These are phyloP conservation scores for Solanum megistacrolobum DNA, from an alignment of 257 asterid genomes.

Conservation along the genomic window DNA sequence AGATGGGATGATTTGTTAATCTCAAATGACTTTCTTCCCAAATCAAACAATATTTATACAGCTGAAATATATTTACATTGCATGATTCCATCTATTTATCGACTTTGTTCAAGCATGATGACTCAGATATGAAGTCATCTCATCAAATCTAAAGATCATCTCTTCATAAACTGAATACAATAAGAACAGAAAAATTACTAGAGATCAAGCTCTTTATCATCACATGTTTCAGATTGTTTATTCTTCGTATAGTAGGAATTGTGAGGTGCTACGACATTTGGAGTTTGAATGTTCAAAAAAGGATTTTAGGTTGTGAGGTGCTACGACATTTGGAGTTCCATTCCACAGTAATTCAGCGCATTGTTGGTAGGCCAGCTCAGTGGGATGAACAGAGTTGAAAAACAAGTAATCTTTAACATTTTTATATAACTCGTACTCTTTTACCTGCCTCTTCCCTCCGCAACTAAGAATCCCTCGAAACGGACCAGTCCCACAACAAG, in stretches of 20 bases:
- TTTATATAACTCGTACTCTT: slow-evolving; percentile 29
- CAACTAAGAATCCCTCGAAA: slow-evolving; percentile 35
- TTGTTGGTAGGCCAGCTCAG: background rate
- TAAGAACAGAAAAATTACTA: background rate
- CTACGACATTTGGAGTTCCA: background rate
- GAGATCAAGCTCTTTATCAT: background rate
- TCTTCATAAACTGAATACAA: too few relatives aligned
- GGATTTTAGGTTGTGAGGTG: background rate
- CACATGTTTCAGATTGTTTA: background rate
- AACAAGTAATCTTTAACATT: slow-evolving; percentile 7
- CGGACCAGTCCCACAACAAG: slow-evolving; percentile 41
- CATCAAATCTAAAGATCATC: too few relatives aligned
- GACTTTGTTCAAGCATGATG: too few relatives aligned
- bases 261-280: too few relatives aligned
- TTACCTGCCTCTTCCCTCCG: slow-evolving; percentile 36
- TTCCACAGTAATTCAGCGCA: background rate
- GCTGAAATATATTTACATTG: too few relatives aligned
- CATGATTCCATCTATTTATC: too few relatives aligned
- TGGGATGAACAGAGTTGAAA: background rate
- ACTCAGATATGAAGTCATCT: too few relatives aligned
- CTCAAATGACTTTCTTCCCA: too few relatives aligned
- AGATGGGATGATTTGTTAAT: too few relatives aligned
- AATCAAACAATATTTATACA: too few relatives aligned
- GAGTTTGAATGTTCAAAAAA: background rate
- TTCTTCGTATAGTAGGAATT: too few relatives aligned